Conservation (phyloP, 345 rosid species). For the Mercurialis annua region DNA sequence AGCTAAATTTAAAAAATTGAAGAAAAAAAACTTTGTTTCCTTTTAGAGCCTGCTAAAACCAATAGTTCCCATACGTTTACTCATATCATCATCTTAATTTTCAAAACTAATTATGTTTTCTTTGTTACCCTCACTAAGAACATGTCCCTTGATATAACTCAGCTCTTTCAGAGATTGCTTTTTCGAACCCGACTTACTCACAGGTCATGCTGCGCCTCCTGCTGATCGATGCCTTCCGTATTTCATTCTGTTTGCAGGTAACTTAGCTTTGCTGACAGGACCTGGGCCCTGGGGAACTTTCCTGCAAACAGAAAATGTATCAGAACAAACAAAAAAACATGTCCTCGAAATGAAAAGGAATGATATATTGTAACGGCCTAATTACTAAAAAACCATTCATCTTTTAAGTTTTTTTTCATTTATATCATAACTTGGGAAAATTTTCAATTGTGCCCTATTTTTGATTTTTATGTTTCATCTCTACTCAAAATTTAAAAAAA, state of each 20-base stretch:
- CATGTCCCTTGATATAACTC: neutral
- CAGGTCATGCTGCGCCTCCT: constrained; percentile 7
- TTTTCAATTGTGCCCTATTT: no score
- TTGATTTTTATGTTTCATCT: no score
- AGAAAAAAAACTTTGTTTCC: neutral
- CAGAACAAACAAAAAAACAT: neutral
- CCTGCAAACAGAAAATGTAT: constrained; percentile 14
- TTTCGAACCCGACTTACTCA: constrained; percentile 12
- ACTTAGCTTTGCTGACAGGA: neutral
- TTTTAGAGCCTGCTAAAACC: constrained; percentile 13
- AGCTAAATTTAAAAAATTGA: neutral
- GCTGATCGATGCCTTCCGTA: constrained; percentile 13
- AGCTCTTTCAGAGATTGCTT: constrained; percentile 17
- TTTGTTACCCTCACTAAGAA: constrained; percentile 17
- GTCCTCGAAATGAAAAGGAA: neutral
- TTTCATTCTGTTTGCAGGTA: constrained; percentile 18
- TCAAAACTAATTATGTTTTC: constrained; percentile 24
- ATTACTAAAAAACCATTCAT: no score
- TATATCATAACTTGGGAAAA: no score
- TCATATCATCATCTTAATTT: constrained; percentile 29
- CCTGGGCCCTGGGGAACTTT: constrained; percentile 12
- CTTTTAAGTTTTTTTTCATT: no score
- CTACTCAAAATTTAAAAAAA: no score
- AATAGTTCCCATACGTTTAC: constrained; percentile 24
- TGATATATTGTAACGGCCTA: no score